These are phyloP conservation scores for Colletotrichum eremochloae DNA, from an alignment of 2,329 filamentous ascomycete genomes.

Conservation along the genomic window DNA sequence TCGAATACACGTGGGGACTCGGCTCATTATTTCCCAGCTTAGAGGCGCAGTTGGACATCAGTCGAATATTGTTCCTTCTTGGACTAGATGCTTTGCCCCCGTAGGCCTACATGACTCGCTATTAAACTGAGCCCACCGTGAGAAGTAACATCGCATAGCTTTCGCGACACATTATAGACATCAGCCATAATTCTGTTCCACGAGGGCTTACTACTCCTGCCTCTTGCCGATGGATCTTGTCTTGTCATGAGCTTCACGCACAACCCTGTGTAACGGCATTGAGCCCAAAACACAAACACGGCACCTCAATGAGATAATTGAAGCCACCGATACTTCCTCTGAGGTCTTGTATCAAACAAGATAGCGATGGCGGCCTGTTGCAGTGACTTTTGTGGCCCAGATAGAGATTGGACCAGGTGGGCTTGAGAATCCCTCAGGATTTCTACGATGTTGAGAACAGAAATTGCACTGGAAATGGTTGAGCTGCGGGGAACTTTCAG, in stretches of 20 bases:
- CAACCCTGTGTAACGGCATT: background rate
- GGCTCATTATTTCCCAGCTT: background rate
- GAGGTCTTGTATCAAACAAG: background rate
- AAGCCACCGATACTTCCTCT: background rate
- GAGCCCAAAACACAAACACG: background rate
- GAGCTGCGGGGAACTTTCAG: background rate
- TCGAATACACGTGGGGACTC: background rate
- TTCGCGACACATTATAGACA: background rate
- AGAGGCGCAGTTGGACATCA: background rate
- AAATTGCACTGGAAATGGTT: background rate
- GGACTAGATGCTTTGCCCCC: background rate
- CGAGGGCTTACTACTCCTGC: background rate
- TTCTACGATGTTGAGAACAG: background rate
- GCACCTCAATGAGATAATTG: background rate
- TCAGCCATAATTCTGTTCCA: background rate
- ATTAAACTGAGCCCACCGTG: background rate
- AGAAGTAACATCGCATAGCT: too few relatives aligned
- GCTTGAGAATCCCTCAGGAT: background rate
- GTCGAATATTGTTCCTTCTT: background rate
- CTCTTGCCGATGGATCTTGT: background rate
- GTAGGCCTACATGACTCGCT: background rate
- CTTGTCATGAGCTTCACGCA: background rate
- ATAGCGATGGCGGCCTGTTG: background rate
- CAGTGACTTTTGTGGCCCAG: background rate
- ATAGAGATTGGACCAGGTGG: background rate